Conservation (phyloP, 768 basidiomycete genomes). For the Amanita subjunquillea region DNA sequence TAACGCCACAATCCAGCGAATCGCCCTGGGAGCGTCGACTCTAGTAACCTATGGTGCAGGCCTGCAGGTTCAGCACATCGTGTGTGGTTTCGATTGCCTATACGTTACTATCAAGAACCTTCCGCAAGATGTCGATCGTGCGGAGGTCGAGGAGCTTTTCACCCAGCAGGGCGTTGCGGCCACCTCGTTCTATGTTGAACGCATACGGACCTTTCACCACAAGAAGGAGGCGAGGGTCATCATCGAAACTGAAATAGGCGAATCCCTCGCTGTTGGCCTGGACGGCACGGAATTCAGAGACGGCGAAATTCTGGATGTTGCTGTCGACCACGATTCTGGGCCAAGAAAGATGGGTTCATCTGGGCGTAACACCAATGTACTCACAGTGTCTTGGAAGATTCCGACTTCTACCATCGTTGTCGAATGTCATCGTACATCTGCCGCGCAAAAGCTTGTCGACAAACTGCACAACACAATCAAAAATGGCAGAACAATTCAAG, state of each 20-base stretch:
- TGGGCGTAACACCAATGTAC: slow-evolving; percentile 21
- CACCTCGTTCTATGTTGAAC: slow-evolving; percentile 23
- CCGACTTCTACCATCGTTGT: slow-evolving; percentile 28
- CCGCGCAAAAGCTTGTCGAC: slow-evolving; percentile 23
- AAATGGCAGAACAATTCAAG: slow-evolving; percentile 35
- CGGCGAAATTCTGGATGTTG: slow-evolving; percentile 26
- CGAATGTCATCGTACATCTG: slow-evolving; percentile 23
- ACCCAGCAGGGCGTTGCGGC: slow-evolving; percentile 31
- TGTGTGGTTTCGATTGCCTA: slow-evolving; percentile 45
- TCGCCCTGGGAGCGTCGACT: slow-evolving; percentile 33
- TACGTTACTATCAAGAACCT: slow-evolving; percentile 36
- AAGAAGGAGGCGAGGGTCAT: slow-evolving; percentile 33
- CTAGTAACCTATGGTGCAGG: slow-evolving; percentile 43
- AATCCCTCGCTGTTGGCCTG: slow-evolving; percentile 29
- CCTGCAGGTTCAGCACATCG: slow-evolving; percentile 29
- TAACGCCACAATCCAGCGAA: slow-evolving; percentile 25
- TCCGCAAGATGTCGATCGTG: slow-evolving; percentile 25
- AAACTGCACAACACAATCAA: slow-evolving; percentile 25
- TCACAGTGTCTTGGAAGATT: slow-evolving; percentile 41
- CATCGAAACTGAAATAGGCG: slow-evolving; percentile 28
- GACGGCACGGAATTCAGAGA: slow-evolving; percentile 38
- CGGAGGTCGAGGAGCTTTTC: slow-evolving; percentile 34
- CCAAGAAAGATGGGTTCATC: slow-evolving; percentile 31
- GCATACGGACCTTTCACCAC: slow-evolving; percentile 9
- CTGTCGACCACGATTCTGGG: slow-evolving; percentile 27